These are phyloP conservation scores for Osmanthus fragrans DNA, from an alignment of 257 asterid species.

Conservation along the genomic window DNA sequence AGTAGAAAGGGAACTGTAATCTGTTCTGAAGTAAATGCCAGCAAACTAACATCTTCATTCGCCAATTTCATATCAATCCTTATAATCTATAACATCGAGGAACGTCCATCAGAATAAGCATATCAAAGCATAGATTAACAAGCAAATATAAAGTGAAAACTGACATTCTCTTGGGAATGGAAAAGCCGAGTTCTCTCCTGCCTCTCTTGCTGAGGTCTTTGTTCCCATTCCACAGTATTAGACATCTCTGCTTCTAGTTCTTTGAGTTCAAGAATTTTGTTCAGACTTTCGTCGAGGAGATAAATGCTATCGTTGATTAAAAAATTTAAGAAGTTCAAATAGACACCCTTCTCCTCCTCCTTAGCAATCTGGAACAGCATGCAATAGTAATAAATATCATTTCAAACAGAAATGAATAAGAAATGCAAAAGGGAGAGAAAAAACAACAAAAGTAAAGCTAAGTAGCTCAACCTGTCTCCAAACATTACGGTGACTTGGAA, in stretches of 20 bases:
- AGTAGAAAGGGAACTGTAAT: constrained; percentile 85
- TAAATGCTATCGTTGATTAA: constrained; percentile 91
- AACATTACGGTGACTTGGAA: constrained; percentile 94
- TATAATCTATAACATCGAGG: constrained; percentile 64
- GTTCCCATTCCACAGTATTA: constrained; percentile 89
- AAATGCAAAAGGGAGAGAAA: background rate
- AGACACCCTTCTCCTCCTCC: constrained; percentile 98
- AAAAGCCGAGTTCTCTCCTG: constrained; percentile 95
- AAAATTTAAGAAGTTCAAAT: constrained; percentile 86
- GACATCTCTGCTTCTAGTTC: constrained; percentile 98
- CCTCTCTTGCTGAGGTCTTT: constrained; percentile 85
- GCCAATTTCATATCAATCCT: constrained; percentile 97
- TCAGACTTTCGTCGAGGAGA: constrained; percentile 95
- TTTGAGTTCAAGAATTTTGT: constrained; percentile 91
- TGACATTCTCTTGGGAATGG: constrained; percentile 96
- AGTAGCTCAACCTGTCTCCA: constrained; percentile 79
- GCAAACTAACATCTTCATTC: constrained; percentile 92
- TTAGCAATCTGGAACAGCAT: constrained; percentile 72
- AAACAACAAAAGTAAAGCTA: background rate
- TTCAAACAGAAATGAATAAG: background rate
- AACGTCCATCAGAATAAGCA: constrained; percentile 21
- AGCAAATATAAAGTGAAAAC: constrained; percentile 30
- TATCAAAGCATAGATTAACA: constrained; percentile 17
- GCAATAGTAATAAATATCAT: constrained; percentile 13
- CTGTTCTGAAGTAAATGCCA: constrained; percentile 95